Evolutionary conservation across 2,329 filamentous ascomycete genomes (phyloP).

Genomic region (Nigrospora oryzae): DNA sequence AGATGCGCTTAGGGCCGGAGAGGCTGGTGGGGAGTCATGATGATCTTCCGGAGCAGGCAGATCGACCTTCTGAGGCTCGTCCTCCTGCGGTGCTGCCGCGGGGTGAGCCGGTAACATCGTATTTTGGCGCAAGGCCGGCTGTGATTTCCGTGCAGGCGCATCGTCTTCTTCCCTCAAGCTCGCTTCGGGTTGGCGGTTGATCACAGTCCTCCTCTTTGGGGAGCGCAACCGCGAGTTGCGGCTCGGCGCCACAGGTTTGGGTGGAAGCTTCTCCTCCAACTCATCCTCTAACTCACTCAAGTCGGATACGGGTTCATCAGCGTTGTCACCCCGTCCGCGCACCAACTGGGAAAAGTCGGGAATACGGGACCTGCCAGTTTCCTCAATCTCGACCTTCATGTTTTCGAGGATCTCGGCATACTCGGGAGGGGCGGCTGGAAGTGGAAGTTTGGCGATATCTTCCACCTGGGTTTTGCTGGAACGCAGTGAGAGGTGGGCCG

Average conservation of each 20-base stretch:
- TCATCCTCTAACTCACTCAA: slow-evolving; percentile 47
- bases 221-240: not conserved
- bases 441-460: slow-evolving; percentile 1
- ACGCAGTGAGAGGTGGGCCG: slow-evolving; percentile 39
- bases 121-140: too few species aligned
- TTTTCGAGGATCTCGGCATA: slow-evolving; percentile 33
- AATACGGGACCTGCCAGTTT: slow-evolving; percentile 16
- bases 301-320: slow-evolving; percentile 32
- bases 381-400: slow-evolving; percentile 31
- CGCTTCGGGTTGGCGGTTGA: too few species aligned
- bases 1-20: not conserved
- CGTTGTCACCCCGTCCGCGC: slow-evolving; percentile 5
- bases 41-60: not conserved
- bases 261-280: slow-evolving; percentile 9
- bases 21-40: not conserved
- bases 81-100: too few species aligned
- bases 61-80: too few species aligned
- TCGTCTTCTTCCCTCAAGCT: too few species aligned
- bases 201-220: not conserved
- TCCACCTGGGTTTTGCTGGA: slow-evolving; percentile 24
- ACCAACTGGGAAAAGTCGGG: slow-evolving; percentile 17
- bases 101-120: too few species aligned
- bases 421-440: slow-evolving; percentile 24
- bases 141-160: too few species aligned
- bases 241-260: slow-evolving; percentile 4